phyloP scores from a whole-genome alignment of 1,284 basidiomycete genomes.

The Cryptococcus maquisensis region DNA sequence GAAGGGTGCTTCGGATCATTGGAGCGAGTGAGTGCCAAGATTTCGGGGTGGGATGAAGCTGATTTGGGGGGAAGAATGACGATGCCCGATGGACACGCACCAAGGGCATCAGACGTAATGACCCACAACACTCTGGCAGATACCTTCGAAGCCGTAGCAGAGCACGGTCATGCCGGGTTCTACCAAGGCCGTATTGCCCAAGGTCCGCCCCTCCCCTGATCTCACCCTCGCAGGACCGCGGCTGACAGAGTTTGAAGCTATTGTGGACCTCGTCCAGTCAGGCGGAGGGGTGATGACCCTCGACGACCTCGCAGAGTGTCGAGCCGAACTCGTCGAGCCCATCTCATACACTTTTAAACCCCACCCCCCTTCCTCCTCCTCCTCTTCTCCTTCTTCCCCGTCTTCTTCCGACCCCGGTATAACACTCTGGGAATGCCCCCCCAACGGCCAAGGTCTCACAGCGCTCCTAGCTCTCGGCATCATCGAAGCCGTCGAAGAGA shows the following conservation, averaged over 20 bases:
- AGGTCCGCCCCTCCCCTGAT: conserved; percentile 35
- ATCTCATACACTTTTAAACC: conserved; percentile 76
- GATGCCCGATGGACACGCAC: conserved; percentile 38
- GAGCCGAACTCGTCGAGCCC: conserved; percentile 75
- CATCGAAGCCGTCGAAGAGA: conserved; percentile 74
- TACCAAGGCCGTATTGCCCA: conserved; percentile 86
- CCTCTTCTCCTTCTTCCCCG: conserved; percentile 68
- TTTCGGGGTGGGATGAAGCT: neutral
- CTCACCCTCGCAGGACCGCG: neutral
- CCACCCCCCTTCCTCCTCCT: conserved; percentile 52
- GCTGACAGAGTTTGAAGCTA: conserved; percentile 52
- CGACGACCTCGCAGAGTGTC: conserved; percentile 76
- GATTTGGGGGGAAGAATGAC: conserved; percentile 34
- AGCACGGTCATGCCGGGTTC: conserved; percentile 81
- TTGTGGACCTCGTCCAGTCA: conserved; percentile 72
- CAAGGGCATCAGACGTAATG: conserved; percentile 68
- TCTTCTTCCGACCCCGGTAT: neutral
- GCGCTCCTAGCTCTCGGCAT: conserved; percentile 89
- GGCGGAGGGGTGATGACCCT: conserved; percentile 87
- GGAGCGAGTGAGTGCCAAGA: conserved; percentile 51
- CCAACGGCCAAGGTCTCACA: conserved; percentile 94
- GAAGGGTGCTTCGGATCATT: conserved; percentile 74
- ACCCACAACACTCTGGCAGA: conserved; percentile 71
- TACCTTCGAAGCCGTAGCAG: conserved; percentile 75
- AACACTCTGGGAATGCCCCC: conserved; percentile 63